Percentiles rank a stretch among this genome's conserved stretches.
phyloP scores from a whole-genome alignment of 2,329 filamentous ascomycete species.

The Colletotrichum siamense region DNA sequence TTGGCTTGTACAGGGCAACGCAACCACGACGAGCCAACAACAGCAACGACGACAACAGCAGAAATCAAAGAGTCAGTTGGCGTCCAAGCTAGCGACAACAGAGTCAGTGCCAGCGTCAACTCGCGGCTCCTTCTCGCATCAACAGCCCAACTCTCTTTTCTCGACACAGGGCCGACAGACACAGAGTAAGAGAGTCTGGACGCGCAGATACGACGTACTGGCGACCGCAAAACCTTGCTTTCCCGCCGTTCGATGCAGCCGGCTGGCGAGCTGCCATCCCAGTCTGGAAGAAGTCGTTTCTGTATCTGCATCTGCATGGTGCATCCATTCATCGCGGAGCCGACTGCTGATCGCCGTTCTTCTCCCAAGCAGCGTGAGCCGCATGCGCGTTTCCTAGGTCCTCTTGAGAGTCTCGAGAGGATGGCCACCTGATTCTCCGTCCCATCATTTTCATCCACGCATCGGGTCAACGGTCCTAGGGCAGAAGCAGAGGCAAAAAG shows the following conservation, averaged over 20 bases:
- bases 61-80: background rate
- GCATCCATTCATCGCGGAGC: background rate
- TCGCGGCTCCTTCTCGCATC: conserved; percentile 14
- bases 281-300: background rate
- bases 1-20: conserved; percentile 4
- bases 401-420: background rate
- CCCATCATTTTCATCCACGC: background rate
- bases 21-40: background rate
- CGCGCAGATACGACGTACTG: conserved; percentile 4
- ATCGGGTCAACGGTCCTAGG: background rate
- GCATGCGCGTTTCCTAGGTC: background rate
- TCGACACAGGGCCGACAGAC: background rate
- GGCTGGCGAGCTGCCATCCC: background rate
- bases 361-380: background rate
- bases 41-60: background rate
- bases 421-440: background rate
- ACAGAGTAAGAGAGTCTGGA: background rate
- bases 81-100: conserved; percentile 2
- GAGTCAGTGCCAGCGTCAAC: conserved; percentile 13
- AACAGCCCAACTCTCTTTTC: background rate
- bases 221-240: background rate
- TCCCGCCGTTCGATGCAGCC: background rate
- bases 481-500: background rate
- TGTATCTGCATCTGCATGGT: background rate
- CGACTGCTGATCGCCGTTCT: background rate